phyloP scores from a whole-genome alignment of 164 flowering plant genomes.

The Vitis cinerea region DNA sequence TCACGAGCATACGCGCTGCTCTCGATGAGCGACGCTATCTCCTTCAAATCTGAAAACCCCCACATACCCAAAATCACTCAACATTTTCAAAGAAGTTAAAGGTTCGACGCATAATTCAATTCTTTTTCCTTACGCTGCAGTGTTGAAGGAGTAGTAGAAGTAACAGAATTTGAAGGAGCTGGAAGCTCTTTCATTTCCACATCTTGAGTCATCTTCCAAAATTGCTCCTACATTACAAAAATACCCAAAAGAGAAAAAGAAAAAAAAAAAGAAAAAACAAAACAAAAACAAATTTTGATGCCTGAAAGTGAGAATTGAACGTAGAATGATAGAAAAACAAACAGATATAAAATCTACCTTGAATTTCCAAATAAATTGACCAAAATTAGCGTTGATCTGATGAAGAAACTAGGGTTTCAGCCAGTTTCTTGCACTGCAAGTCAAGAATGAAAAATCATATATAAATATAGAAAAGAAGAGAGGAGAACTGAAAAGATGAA shows the following conservation, averaged over 20 bases:
- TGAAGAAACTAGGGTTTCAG: conserved; percentile 3
- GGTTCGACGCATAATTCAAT: too few relatives aligned
- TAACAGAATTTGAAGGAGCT: conserved; percentile 51
- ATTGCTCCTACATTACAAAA: background rate
- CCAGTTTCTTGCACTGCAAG: background rate
- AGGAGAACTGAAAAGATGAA: background rate
- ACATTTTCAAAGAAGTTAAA: background rate
- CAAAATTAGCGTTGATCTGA: background rate
- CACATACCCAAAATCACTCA: background rate
- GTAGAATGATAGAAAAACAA: background rate
- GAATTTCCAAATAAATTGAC: background rate
- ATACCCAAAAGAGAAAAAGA: background rate
- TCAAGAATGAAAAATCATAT: background rate
- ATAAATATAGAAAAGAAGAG: background rate
- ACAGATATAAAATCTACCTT: background rate
- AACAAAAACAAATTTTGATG: background rate
- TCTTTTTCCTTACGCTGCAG: conserved; percentile 51
- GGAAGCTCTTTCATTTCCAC: conserved; percentile 78
- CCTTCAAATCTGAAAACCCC: conserved; percentile 70
- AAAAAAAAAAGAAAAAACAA: conserved; percentile 2
- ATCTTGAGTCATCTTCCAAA: conserved; percentile 64
- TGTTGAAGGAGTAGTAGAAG: conserved; percentile 45
- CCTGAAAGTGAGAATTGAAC: background rate
- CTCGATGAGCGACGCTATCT: conserved; percentile 67
- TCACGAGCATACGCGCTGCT: conserved; percentile 69